Evolutionary conservation across 208 protist genomes (phyloP), one percentile per base, ranked within the genome.

Genomic region (Wallacemonas sp.): DNA sequence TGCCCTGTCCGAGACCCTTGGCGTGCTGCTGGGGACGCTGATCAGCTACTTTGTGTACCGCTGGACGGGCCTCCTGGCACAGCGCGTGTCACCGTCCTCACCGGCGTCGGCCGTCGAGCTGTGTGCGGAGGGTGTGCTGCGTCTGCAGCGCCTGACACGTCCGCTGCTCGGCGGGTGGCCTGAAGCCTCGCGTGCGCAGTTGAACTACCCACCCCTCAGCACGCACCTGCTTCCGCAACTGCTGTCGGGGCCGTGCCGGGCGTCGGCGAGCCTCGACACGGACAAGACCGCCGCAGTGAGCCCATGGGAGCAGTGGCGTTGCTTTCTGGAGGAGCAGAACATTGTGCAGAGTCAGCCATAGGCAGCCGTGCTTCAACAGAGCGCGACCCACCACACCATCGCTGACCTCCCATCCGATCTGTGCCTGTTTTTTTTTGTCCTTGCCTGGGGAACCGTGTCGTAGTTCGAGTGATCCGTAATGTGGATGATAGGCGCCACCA

Each of bases 1-100:
- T 3, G 52, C 8, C 52, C 16, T 33, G 31, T 4, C 11, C 12
- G 32, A 44, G 29, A 23, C 31, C 14, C 7, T 59, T 26, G 32
- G 26, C n/a, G 8, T 26, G 4, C 14, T 59, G 31, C 10, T 42
- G 25, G 52, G 52, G 7, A n/a, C 31, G 10, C 26, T 59, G 12
- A 25, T 59, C 16, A 59, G 31, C 32, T 59, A 59, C 52, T 59
- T 59, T 41, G n/a, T 41, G 12, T 59, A 41, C 31, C 52, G 52
- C 26, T 59, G 52, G 52, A 59, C 31, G 31, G 3, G 7, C 7
- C 29, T 59, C 8, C 16, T 59, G 31, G 4, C n/a, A 12, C 4
- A 28, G n/a, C 12, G 11, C 31, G 31, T 41, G 3, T n/a, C 31
- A 5, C 31, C 31, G 14, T 12, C 16, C 31, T 8, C 5, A 10